Base-by-base conservation (phyloP, 1,284 basidiomycete genomes). In the Marasmius sp. region DNA sequence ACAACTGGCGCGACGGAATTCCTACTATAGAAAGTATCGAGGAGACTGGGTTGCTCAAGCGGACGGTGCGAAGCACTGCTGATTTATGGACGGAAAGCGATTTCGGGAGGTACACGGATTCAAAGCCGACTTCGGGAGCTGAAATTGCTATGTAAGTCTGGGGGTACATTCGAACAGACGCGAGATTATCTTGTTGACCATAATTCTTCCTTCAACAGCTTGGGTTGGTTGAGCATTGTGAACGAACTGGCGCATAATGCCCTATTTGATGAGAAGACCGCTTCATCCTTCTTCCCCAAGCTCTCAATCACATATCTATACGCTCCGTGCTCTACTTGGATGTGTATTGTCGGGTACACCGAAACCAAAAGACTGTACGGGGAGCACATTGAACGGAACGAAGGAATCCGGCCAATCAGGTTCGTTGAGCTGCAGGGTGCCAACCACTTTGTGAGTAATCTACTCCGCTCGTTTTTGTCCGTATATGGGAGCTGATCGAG, bases 291-390 rank as follows among this genome's bases (percentile, higher is more conserved):
- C 50, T 72, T 75, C 48, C 71, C 73, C 1, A 59, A 66, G 2
- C 62, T 71, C 18, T 57, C 64, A 3, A 60, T 76, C 7, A 48
- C 65, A 1, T 64, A 70, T 41, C 61, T 75, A 20, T 57, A 60
- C 16, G 69, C 69, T 27, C 65, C 56, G 9, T 62, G 60, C 36
- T 67, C 72, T 1, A 55, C 60, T 11, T 74, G 68, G 67, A 54
- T 65, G 33, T 65, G 66, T 33, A 58, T 71, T 2, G 75, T 71
- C 71, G 72, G 62, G 0, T 65, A 64, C 34, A 66, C 70, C n/a
- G 65, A 67, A 55, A 62, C 65, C 1, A 57, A 65, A 41, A 64
- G 64, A 20, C 20, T 64, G 6, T 69, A 74, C 61, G 56, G 68
- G 27, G 67, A 72, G 16, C 45, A 47, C n/a, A 14, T 47, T 6